Base-by-base conservation (phyloP, 306 rosid species). In the Cyamopsis tetragonoloba region DNA sequence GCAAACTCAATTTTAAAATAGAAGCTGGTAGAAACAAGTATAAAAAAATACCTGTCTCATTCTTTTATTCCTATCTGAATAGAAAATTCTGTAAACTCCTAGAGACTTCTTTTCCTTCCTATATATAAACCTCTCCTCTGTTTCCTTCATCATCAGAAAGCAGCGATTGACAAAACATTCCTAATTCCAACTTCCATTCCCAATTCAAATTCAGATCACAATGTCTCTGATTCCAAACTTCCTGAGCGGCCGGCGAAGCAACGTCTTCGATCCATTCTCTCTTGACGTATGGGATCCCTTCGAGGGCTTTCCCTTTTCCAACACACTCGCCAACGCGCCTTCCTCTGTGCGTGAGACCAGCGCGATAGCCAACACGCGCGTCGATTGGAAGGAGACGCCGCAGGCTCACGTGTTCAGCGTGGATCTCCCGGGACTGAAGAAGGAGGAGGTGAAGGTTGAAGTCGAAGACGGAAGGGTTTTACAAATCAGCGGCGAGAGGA, bases 331-430 rank as follows among this genome's bases (percentile, higher is more conserved):
- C 12, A 51, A 34, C 14, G 24, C 26, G 42, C 42, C 66, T 0
- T 57, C 73, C 8, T 47, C 64, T 2, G 55, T 56, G 1, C 51
- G 51, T 0, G 77, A 77, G 4, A 46, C 38, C 46, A 54, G 24
- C 0, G 73, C 81, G 11, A 62, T 77, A n/a, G 81, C 58, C 2
- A 38, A 11, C 41, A 28, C 73, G 0, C 58, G 77, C 7, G 73
- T 77, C 56, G 82, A 77, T 13, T 77, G 74, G 82, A 77, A 65
- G 50, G 82, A 77, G 28, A 71, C 74, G 0, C 37, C 82, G 0
- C 30, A 72, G 64, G 70, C 75, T 2, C 82, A 78, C 69, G 37
- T 72, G 1, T 71, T 77, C 73, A 71, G 32, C 2, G 78, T 58
- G 1, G 78, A 77, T 3, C 47, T 77, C 1, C 82, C 74, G 0